A percentile compares a stretch with the other conserved stretches of the same genome.
Conservation (phyloP, 495 filamentous ascomycete species). For the Mycothermus thermophilus region DNA sequence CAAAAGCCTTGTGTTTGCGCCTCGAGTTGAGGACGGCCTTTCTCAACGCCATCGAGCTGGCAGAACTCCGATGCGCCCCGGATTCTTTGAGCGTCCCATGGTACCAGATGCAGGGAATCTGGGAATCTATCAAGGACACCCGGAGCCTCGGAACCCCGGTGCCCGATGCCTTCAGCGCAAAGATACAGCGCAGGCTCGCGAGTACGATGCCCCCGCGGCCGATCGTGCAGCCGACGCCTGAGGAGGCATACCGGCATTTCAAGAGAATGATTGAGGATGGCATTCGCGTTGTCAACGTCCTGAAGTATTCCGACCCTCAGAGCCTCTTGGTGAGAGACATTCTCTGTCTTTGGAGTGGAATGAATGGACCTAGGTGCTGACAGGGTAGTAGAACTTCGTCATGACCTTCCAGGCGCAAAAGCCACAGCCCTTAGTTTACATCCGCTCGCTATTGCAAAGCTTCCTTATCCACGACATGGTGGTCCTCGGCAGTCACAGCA, state of each 20-base stretch:
- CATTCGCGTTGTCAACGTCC: conserved; percentile 50
- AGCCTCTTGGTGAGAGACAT: conserved; percentile 44
- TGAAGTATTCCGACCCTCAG: conserved; percentile 53
- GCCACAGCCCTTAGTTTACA: conserved; percentile 71
- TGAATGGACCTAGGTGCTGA: not conserved
- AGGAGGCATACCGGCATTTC: conserved; percentile 57
- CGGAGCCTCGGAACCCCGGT: conserved; percentile 50
- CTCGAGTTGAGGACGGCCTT: conserved; percentile 52
- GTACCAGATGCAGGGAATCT: conserved; percentile 30
- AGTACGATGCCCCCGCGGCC: conserved; percentile 88
- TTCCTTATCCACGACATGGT: conserved; percentile 59
- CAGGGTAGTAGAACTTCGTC: conserved; percentile 42
- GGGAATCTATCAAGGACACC: conserved; percentile 41
- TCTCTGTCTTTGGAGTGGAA: not conserved
- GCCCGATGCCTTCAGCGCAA: conserved; percentile 69
- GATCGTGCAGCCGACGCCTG: conserved; percentile 61
- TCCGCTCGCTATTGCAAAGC: conserved; percentile 65
- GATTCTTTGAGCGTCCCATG: conserved; percentile 33
- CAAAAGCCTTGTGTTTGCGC: conserved; percentile 46
- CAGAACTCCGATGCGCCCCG: conserved; percentile 27
- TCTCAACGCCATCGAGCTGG: conserved; percentile 36
- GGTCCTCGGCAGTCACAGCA: conserved; percentile 49
- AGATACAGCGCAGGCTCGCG: conserved; percentile 76
- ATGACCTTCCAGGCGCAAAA: conserved; percentile 62
- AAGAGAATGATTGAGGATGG: conserved; percentile 59